These are phyloP conservation scores for Leccinum barrowsii DNA, from an alignment of 768 basidiomycete species.

Conservation along the genomic window DNA sequence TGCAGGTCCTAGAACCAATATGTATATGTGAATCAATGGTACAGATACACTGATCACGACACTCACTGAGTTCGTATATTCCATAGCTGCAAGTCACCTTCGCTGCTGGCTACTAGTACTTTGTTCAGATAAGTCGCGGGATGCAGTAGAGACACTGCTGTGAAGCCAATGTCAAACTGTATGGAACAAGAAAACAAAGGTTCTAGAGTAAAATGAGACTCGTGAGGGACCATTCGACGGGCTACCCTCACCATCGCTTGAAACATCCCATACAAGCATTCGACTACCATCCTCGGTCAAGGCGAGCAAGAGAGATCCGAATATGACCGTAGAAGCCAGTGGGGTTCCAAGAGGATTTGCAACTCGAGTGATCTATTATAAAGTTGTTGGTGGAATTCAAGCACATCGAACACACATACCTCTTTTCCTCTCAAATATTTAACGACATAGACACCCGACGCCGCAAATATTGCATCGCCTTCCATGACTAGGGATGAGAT, in stretches of 20 bases:
- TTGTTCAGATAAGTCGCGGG: constrained; percentile 98
- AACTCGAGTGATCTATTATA: constrained; percentile 45
- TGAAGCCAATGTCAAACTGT: constrained; percentile 79
- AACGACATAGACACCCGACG: constrained; percentile 62
- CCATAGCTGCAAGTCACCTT: constrained; percentile 90
- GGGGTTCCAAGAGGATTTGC: constrained; percentile 60
- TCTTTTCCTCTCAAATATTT: constrained; percentile 90
- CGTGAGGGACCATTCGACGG: background rate
- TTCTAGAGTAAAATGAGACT: constrained; percentile 16
- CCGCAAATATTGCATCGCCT: constrained; percentile 81
- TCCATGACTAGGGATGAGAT: constrained; percentile 81
- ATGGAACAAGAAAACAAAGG: constrained; percentile 48
- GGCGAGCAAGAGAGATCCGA: constrained; percentile 78
- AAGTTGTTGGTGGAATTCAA: constrained; percentile 5
- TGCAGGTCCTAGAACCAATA: constrained; percentile 55
- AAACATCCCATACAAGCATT: constrained; percentile 76
- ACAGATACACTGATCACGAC: background rate
- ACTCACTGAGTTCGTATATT: constrained; percentile 81
- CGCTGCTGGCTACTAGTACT: constrained; percentile 74
- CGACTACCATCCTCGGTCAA: constrained; percentile 74
- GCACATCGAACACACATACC: constrained; percentile 36
- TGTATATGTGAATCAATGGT: background rate
- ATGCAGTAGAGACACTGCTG: constrained; percentile 82
- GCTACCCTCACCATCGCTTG: constrained; percentile 48
- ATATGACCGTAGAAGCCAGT: constrained; percentile 67